Evolutionary conservation across 2,329 filamentous ascomycete species (phyloP), one percentile per base, ranked within the genome.

Genomic region (Pezicula rhizophila): DNA sequence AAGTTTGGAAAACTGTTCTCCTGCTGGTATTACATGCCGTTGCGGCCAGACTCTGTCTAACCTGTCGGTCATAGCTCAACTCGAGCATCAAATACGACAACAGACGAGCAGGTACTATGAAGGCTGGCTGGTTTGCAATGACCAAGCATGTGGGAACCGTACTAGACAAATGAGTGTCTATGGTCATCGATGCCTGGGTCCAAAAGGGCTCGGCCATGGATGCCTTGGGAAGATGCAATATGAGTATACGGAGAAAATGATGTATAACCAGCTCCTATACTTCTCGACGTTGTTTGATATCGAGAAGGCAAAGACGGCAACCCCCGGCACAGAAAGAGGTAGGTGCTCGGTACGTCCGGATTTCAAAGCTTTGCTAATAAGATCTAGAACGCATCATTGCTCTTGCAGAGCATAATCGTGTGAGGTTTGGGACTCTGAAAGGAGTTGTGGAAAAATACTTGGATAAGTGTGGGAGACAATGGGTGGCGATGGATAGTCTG

Each of bases 221-320:
- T 99, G 93, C 66, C 72, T 84, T 4, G 93, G 93, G 17, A 81
- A 81, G 44, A 97, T 99, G 91, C 74, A 79, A 18, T 96, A 91
- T 65, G 90, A 95, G 70, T 85, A 88, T 62, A 77, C 79, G 1
- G 93, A 97, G 71, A 92, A 93, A 70, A 85, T 86, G 61, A 78
- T 97, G 51, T 97, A 96, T 71, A 97, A 95, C 67, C 93, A 99
- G 70, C 75, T 99, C 37, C 71, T 97, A 47, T 99, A 96, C 71
- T 87, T 91, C 65, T 79, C 86, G 26, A 78, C 78, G 43, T 70
- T 97, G 48, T 99, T 90, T 75, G 91, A 99, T 67, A 86, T 95
- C 3, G 91, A 97, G 53, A 89, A 88, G 69, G 86, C 86, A 12
- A 80, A 80, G 55, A 62, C 60, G 41, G 74, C 71, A 53, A 77